Conservation (phyloP, 2,329 filamentous ascomycete genomes). For the Monilinia aucupariae region DNA sequence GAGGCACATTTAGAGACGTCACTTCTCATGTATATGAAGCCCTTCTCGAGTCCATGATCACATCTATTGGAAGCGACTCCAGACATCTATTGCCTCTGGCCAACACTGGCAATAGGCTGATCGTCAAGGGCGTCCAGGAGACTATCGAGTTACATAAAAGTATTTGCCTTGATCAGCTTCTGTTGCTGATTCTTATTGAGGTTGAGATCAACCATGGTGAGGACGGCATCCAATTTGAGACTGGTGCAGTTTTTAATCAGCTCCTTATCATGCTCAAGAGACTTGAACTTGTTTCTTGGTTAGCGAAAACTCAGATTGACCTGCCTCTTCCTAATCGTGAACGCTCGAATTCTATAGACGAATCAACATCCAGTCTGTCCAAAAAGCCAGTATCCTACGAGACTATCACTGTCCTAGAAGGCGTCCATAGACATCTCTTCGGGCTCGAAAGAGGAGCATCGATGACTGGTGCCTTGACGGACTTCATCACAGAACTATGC, state of each 20-base stretch:
- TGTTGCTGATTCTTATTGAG: slow-evolving; percentile 81
- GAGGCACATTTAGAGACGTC: slow-evolving; percentile 57
- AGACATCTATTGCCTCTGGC: slow-evolving; percentile 49
- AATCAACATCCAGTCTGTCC: slow-evolving; percentile 29
- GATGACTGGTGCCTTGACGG: slow-evolving; percentile 57
- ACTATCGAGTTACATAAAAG: slow-evolving; percentile 66
- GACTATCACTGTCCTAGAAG: slow-evolving; percentile 55
- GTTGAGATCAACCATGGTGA: slow-evolving; percentile 72
- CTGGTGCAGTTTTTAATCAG: slow-evolving; percentile 65
- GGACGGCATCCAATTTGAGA: slow-evolving; percentile 58
- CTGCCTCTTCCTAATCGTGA: slow-evolving; percentile 43
- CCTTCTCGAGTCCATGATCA: slow-evolving; percentile 45
- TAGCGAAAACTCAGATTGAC: slow-evolving; percentile 54
- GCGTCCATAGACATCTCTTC: slow-evolving; percentile 57
- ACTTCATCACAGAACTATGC: slow-evolving; percentile 61
- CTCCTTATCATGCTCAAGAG: slow-evolving; percentile 67
- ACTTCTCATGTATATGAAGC: slow-evolving; percentile 50
- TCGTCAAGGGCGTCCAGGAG: slow-evolving; percentile 75
- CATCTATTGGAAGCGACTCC: slow-evolving; percentile 35
- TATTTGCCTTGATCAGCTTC: slow-evolving; percentile 73
- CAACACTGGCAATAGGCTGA: slow-evolving; percentile 68
- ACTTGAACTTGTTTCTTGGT: slow-evolving; percentile 68
- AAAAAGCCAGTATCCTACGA: slow-evolving; percentile 43
- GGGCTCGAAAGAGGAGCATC: slow-evolving; percentile 49
- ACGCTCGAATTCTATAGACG: slow-evolving; percentile 35